phyloP scores from a whole-genome alignment of 441 rosid genomes.

The Populus trichocarpa region DNA sequence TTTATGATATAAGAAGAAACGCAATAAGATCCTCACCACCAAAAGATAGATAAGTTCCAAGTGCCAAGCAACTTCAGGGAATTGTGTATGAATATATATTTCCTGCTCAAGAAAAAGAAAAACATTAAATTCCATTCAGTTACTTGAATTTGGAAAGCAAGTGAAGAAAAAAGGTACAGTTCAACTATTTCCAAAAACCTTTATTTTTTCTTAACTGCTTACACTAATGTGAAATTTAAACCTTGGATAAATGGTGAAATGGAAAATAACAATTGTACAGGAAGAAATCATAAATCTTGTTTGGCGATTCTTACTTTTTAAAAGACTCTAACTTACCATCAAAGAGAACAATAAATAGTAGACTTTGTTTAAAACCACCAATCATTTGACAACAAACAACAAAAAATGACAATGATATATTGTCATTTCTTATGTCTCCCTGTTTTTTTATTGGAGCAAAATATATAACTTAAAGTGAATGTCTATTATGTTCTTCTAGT shows the following conservation, averaged over 20 bases:
- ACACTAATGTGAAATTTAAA: not conserved
- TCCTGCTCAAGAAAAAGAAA: constrained; percentile 35
- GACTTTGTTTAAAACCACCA: not conserved
- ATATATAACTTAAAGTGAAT: not conserved
- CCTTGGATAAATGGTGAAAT: not conserved
- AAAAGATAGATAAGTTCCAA: constrained; percentile 18
- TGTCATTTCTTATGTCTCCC: not conserved
- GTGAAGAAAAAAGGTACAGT: not conserved
- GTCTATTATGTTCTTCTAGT: not conserved
- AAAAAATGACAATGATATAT: not conserved
- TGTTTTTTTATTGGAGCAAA: not conserved
- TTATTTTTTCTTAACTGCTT: not conserved
- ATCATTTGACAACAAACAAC: not conserved
- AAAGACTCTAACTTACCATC: not conserved
- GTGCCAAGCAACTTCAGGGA: constrained; percentile 41
- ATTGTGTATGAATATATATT: constrained; percentile 53
- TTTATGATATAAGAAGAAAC: constrained; percentile 1
- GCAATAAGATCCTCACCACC: constrained; percentile 35
- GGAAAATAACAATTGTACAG: not conserved
- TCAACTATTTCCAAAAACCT: not conserved
- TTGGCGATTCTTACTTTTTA: not conserved
- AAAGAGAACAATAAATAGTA: not conserved
- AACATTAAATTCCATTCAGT: not conserved
- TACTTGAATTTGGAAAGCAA: not conserved
- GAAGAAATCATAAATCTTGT: not conserved